Conservation (phyloP, 805 yeast species). For the Candida silvicultrix region DNA sequence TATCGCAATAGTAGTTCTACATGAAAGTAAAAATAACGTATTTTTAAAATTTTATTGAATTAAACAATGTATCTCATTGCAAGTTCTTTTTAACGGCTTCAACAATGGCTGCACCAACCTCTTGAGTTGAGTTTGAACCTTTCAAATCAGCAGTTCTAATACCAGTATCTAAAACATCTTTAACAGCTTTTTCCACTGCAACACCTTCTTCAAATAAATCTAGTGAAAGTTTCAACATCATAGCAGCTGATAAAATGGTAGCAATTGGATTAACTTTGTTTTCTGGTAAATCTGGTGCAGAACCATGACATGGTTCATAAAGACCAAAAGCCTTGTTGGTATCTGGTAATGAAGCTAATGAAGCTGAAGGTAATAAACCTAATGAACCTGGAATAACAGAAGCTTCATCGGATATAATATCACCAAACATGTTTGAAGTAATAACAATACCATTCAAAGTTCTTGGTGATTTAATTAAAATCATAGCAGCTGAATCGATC, state of each 20-base stretch:
- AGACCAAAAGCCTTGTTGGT: slow-evolving; percentile 90
- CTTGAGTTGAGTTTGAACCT: slow-evolving; percentile 76
- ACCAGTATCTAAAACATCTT: slow-evolving; percentile 72
- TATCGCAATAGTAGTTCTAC: neutral
- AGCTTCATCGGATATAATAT: slow-evolving; percentile 96
- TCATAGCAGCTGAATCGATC: slow-evolving; percentile 99
- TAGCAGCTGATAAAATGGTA: slow-evolving; percentile 90
- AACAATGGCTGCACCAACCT: slow-evolving; percentile 93
- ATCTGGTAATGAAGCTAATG: slow-evolving; percentile 95
- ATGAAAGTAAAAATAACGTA: no score
- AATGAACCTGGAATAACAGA: slow-evolving; percentile 96
- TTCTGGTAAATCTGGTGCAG: slow-evolving; percentile 88
- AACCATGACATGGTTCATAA: slow-evolving; percentile 98
- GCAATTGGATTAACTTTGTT: slow-evolving; percentile 95
- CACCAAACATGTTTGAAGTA: slow-evolving; percentile 97
- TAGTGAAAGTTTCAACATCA: slow-evolving; percentile 93
- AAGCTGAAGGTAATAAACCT: slow-evolving; percentile 91
- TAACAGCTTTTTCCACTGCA: slow-evolving; percentile 85
- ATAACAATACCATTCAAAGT: slow-evolving; percentile 87
- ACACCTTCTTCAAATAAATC: slow-evolving; percentile 79
- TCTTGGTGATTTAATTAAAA: slow-evolving; percentile 85
- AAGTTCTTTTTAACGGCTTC: slow-evolving; percentile 57
- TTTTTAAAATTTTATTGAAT: no score
- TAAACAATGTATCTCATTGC: no score
- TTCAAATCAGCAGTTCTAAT: slow-evolving; percentile 89